Conservation (phyloP, 2,329 filamentous ascomycete species). For the Verticillium zaregamsianum region DNA sequence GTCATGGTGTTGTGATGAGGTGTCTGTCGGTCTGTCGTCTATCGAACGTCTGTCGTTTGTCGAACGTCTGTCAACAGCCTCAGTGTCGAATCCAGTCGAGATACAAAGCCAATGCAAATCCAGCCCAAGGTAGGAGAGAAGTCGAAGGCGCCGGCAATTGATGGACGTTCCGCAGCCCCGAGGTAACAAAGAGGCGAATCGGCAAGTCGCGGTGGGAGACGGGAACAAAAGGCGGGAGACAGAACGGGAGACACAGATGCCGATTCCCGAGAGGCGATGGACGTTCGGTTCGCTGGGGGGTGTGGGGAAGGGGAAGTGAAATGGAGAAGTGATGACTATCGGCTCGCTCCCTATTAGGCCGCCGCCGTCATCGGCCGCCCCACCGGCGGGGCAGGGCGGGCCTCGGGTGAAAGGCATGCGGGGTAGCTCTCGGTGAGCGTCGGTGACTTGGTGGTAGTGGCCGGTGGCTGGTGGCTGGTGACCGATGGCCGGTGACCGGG, state of each 20-base stretch:
- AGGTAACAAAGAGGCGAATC: not conserved
- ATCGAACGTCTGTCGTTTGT: not conserved
- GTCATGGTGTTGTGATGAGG: conserved; percentile 27
- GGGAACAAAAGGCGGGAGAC: not conserved
- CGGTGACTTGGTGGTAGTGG: too few relatives aligned
- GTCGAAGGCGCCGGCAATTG: not conserved
- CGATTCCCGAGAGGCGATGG: conserved; percentile 1
- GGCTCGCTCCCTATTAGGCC: conserved; percentile 15
- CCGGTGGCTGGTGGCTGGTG: not conserved
- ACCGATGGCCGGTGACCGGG: not conserved
- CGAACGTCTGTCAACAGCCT: not conserved
- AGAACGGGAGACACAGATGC: not conserved
- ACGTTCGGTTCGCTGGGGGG: not conserved
- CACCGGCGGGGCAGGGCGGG: not conserved
- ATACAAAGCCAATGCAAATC: not conserved
- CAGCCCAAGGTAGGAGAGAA: not conserved
- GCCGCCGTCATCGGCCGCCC: not conserved
- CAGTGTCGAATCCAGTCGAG: not conserved
- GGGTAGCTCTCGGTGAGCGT: conserved; percentile 1
- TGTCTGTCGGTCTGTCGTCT: not conserved
- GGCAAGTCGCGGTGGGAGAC: not conserved
- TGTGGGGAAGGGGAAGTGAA: conserved; percentile 4
- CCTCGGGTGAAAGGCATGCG: conserved; percentile 14
- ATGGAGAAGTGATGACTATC: conserved; percentile 11
- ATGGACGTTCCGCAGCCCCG: not conserved